Evolutionary conservation across 2,329 filamentous ascomycete species (phyloP), one percentile per base, ranked within the genome.

Genomic region (Dothideomycetes sp.): DNA sequence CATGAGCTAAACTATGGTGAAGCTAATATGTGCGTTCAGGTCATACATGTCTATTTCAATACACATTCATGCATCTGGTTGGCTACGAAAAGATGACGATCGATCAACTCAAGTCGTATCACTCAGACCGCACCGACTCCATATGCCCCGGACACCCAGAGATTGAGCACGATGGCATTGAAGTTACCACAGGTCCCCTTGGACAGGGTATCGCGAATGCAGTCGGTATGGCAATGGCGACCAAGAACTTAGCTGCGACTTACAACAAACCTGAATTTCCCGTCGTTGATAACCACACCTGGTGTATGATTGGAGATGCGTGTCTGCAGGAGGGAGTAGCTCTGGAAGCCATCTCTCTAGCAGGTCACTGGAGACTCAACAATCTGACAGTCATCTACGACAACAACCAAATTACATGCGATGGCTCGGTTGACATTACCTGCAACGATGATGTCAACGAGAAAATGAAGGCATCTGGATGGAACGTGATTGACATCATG

Each of bases 391-490:
- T 77, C 19, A 68, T 75, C 38, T 77, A 75, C 46, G 73, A 77
- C 48, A 74, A 77, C 55, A 77, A 77, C 50, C 68, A 74, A 48
- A 61, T 77, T 34, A 75, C 72, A 5, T 76, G 72, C 48, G 73
- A 76, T 43, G 73, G 73, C 0, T 65, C 64, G 3, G 65, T 75
- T 9, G 70, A 75, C 53, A 56, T 67, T 41, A 61, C 61, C 4
- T 71, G 68, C 44, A 69, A 63, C 0, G 73, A 77, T 45, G 70
- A 77, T 36, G 59, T 75, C 51, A 74, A 76, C 42, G 55, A 62
- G 14, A 76, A 75, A 57, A 74, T 76, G 70, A 58, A 62, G 3
- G 70, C 72, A 3, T 68, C 61, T 29, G 69, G 69, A 4, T 77
- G 70, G 68, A 52, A 73, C 16, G 71, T 76, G 2, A 57, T 75